Conservation (phyloP, 2,329 filamentous ascomycete genomes). For the Neophaeococcomyces aloes region DNA sequence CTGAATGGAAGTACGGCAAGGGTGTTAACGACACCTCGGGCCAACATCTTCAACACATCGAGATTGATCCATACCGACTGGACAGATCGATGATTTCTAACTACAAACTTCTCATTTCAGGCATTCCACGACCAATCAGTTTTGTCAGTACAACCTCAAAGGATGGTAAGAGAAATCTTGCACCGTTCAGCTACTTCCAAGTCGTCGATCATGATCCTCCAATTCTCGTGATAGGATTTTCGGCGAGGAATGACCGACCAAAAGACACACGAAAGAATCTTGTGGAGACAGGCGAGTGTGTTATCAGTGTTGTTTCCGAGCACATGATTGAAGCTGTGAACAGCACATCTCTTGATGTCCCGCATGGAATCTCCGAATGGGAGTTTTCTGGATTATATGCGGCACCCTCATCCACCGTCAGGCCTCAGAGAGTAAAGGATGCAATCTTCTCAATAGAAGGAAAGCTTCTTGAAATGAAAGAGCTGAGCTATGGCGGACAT, state of each 20-base stretch:
- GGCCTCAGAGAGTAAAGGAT: conserved; percentile 64
- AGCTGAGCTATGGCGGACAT: conserved; percentile 49
- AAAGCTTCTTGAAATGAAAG: conserved; percentile 59
- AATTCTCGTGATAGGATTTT: conserved; percentile 58
- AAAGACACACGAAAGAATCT: conserved; percentile 77
- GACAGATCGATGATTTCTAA: conserved; percentile 59
- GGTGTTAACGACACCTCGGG: conserved; percentile 8
- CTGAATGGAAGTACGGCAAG: no score
- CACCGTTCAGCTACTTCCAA: conserved; percentile 79
- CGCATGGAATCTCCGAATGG: conserved; percentile 65
- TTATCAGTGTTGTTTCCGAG: conserved; percentile 79
- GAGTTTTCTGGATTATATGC: conserved; percentile 63
- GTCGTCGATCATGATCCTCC: conserved; percentile 78
- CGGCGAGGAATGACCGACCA: conserved; percentile 45
- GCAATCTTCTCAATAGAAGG: conserved; percentile 73
- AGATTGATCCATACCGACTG: conserved; percentile 56
- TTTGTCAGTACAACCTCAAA: conserved; percentile 47
- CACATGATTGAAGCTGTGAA: conserved; percentile 81
- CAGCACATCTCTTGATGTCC: conserved; percentile 62
- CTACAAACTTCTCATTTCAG: conserved; percentile 84
- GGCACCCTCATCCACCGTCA: conserved; percentile 53
- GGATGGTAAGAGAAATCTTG: conserved; percentile 67
- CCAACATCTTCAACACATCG: conserved; percentile 6
- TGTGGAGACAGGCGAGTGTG: conserved; percentile 59
- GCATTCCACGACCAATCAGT: conserved; percentile 68